phyloP scores from a whole-genome alignment of 805 yeast genomes.

The Candida sonorensis region DNA sequence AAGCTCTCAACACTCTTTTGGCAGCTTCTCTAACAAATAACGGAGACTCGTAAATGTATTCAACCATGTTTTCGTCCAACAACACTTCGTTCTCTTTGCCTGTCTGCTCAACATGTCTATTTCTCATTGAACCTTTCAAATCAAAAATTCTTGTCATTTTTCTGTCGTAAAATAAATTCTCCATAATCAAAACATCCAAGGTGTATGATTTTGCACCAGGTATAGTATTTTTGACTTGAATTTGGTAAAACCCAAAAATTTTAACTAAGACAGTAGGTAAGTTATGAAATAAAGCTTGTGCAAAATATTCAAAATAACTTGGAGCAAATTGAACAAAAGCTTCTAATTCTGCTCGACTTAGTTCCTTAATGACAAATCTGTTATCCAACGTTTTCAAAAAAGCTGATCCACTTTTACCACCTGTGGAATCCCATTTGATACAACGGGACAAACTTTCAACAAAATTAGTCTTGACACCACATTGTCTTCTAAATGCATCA shows the following conservation, averaged over 20 bases:
- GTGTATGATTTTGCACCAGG: slow-evolving; percentile 66
- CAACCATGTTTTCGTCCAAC: slow-evolving; percentile 96
- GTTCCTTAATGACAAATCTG: slow-evolving; percentile 81
- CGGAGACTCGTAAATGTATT: slow-evolving; percentile 93
- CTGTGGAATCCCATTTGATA: slow-evolving; percentile 90
- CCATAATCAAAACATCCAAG: slow-evolving; percentile 93
- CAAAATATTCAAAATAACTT: slow-evolving; percentile 90
- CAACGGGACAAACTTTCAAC: slow-evolving; percentile 90
- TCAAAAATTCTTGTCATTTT: slow-evolving; percentile 85
- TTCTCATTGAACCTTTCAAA: slow-evolving; percentile 95
- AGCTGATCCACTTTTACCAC: slow-evolving; percentile 95
- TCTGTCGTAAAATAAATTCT: slow-evolving; percentile 80
- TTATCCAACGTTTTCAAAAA: slow-evolving; percentile 90
- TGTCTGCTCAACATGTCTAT: slow-evolving; percentile 93
- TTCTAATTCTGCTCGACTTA: slow-evolving; percentile 82
- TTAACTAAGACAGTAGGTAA: slow-evolving; percentile 92
- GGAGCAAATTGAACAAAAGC: slow-evolving; percentile 95
- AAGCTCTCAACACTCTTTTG: slow-evolving; percentile 77
- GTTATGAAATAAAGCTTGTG: slow-evolving; percentile 91
- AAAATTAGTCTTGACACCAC: slow-evolving; percentile 69
- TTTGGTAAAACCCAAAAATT: slow-evolving; percentile 92
- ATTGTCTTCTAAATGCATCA: slow-evolving; percentile 83
- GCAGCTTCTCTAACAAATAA: slow-evolving; percentile 89
- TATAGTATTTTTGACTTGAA: slow-evolving; percentile 73
- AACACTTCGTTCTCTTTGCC: slow-evolving; percentile 93